Evolutionary conservation across 106 monocot genomes (phyloP), one percentile per base, ranked within the genome.

Genomic region (Chionographis japonica): DNA sequence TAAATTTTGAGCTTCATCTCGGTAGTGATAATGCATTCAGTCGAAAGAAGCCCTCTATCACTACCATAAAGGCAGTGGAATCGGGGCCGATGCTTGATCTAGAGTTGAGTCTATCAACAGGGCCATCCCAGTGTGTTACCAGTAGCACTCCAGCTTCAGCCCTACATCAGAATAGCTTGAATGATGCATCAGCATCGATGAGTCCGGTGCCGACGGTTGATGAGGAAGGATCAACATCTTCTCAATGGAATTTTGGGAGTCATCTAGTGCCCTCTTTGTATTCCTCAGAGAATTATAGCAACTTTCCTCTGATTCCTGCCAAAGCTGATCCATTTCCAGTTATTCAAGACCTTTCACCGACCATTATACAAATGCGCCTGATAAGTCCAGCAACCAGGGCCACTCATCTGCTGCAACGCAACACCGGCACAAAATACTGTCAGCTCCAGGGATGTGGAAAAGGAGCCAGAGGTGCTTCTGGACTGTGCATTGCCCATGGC

Each of bases 381-480:
- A 72, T 76, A 63, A 76, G 51, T 35, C 64, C 79, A 71, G 68
- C 75, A 56, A 49, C 63, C 65, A 61, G 69, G 58, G 39, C 52
- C n/a, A 61, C n/a, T 58, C 64, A 72, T 68, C 19, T 35, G 64
- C 69, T 56, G 12, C 75, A 80, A n/a, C 79, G 63, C 54, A 70
- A 43, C 41, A 65, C 35, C 43, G 75, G 56, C 52, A 71, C 70
- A 43, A 84, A 72, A 54, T 75, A 13, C 37, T 84, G 84, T 58
- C 78, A 71, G 41, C 79, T 79, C 78, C 75, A 68, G 37, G 84
- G 84, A 72, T 84, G 84, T 75, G 43, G 10, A 53, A 84, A 79
- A 65, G 79, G 84, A 61, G 84, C 84, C 42, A 71, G 84, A 72
- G 84, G 84, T 53, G 79, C 84, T 18, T 84, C 84, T 46, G 84